Conservation (phyloP, 2,329 filamentous ascomycete species). For the Macrophomina tecta region DNA sequence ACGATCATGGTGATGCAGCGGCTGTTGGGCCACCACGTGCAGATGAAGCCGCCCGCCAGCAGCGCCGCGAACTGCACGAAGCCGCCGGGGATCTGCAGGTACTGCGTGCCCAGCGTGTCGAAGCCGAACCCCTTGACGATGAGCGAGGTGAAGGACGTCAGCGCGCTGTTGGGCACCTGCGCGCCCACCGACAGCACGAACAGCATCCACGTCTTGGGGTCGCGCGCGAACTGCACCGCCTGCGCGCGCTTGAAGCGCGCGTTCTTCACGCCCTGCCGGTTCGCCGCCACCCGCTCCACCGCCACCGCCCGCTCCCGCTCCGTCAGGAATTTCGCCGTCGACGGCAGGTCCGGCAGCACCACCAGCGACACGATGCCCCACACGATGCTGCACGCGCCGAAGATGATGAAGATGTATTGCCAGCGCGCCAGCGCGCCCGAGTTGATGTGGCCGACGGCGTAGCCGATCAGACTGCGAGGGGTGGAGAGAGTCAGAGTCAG, state of each 20-base stretch:
- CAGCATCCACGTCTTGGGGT: slow-evolving; percentile 66
- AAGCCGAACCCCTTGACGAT: slow-evolving; percentile 73
- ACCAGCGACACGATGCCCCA: slow-evolving; percentile 46
- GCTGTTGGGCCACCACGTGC: slow-evolving; percentile 59
- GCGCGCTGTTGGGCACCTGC: slow-evolving; percentile 62
- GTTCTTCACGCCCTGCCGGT: slow-evolving; percentile 62
- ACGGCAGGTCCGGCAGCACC: slow-evolving; percentile 53
- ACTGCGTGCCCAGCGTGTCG: slow-evolving; percentile 84
- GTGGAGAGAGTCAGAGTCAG: not conserved
- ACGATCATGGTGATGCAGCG: slow-evolving; percentile 63
- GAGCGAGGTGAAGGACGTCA: slow-evolving; percentile 59
- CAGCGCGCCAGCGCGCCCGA: slow-evolving; percentile 54
- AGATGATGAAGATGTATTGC: slow-evolving; percentile 67
- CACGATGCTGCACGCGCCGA: slow-evolving; percentile 47
- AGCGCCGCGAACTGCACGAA: slow-evolving; percentile 63
- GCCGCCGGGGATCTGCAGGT: slow-evolving; percentile 66
- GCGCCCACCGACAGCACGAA: slow-evolving; percentile 59
- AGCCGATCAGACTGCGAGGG: slow-evolving; percentile 54
- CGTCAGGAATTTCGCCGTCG: slow-evolving; percentile 52
- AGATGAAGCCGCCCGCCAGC: slow-evolving; percentile 56
- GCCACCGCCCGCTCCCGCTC: slow-evolving; percentile 54
- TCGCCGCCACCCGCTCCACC: slow-evolving; percentile 58
- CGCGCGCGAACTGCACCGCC: slow-evolving; percentile 54
- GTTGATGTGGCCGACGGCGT: slow-evolving; percentile 65
- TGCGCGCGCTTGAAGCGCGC: slow-evolving; percentile 49